Evolutionary conservation across 768 basidiomycete genomes (phyloP), one percentile per base, ranked within the genome.

Genomic region (Clitopilus passeckerianus): DNA sequence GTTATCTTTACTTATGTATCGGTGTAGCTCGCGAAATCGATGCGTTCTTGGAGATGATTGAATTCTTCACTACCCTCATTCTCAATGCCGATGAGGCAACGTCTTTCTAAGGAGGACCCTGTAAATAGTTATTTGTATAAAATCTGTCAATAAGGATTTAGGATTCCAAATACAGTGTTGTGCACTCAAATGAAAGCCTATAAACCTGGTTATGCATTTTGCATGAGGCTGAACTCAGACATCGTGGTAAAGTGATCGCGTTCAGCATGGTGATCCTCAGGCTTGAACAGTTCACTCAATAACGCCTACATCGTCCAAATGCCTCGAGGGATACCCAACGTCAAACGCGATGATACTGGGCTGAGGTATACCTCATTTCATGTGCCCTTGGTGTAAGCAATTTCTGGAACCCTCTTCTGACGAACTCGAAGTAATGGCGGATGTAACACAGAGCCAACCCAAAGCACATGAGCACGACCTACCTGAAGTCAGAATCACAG

Each of bases 241-340:
- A 30, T 30, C 27, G 27, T 30, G 27, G 27, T 7, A 30, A 30
- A 30, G 27, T 30, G 27, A 30, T 30, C 27, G 27, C 27, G 27
- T 7, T 30, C 27, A 70, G 54, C 9, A 60, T 58, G 27, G 60
- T 54, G 6, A 60, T 63, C 61, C 62, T 65, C 6, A 64, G 60
- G n/a, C n/a, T n/a, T n/a, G n/a, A n/a, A n/a, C n/a, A 16, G 61
- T 60, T 41, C 58, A 58, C 41, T 41, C 27, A 27, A 8, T 53
- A 35, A 30, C n/a, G n/a, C n/a, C 58, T 23, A 24, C 30, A n/a
- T 18, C 10, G 41, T 30, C 53, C 68, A 43, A 20, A 92, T 92
- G 91, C 91, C 91, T 60, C 82, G 91, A 71, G 91, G 91, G 60
- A 83, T 92, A 53, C 90, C 91, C 30, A 91, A 90, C 66, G 85